These are phyloP conservation scores for Vanderwaltozyma tropicalis DNA, from an alignment of 805 yeast genomes.

Conservation along the genomic window DNA sequence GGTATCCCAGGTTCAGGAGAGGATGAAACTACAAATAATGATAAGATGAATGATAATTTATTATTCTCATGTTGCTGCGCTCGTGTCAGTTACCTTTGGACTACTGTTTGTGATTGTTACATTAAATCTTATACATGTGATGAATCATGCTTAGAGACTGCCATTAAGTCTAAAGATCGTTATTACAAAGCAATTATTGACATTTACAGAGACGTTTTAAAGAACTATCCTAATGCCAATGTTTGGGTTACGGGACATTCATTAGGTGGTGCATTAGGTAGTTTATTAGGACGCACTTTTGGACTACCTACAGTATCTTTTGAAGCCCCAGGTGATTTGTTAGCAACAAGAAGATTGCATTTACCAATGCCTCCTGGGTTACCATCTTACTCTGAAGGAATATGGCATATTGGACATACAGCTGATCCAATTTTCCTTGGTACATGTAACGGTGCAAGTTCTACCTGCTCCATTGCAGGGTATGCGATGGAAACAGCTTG, in stretches of 20 bases:
- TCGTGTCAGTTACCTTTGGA: slow-evolving; percentile 82
- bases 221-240: slow-evolving; percentile 54
- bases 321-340: slow-evolving; percentile 86
- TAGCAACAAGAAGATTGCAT: slow-evolving; percentile 77
- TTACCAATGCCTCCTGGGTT: slow-evolving; percentile 89
- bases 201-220: slow-evolving; percentile 61
- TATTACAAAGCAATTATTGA: slow-evolving; percentile 75
- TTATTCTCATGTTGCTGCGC: slow-evolving; percentile 95
- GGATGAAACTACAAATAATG: slow-evolving; percentile 70
- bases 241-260: slow-evolving; percentile 96
- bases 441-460: slow-evolving; percentile 87
- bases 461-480: slow-evolving; percentile 83
- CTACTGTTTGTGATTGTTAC: slow-evolving; percentile 91
- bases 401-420: slow-evolving; percentile 94
- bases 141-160: slow-evolving; percentile 74
- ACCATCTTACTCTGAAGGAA: slow-evolving; percentile 63
- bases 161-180: slow-evolving; percentile 60
- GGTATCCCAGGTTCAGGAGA: slow-evolving; percentile 64
- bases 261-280: slow-evolving; percentile 78
- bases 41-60: slow-evolving; percentile 78
- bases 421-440: slow-evolving; percentile 98
- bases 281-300: slow-evolving; percentile 75
- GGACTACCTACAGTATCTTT: slow-evolving; percentile 85
- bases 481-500: slow-evolving; percentile 96
- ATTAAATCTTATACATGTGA: slow-evolving; percentile 76